A percentile compares a stretch with the other conserved stretches of the same genome.
Evolutionary conservation across 805 yeast genomes (phyloP).

Genomic region (Metschnikowia arizonensis): DNA sequence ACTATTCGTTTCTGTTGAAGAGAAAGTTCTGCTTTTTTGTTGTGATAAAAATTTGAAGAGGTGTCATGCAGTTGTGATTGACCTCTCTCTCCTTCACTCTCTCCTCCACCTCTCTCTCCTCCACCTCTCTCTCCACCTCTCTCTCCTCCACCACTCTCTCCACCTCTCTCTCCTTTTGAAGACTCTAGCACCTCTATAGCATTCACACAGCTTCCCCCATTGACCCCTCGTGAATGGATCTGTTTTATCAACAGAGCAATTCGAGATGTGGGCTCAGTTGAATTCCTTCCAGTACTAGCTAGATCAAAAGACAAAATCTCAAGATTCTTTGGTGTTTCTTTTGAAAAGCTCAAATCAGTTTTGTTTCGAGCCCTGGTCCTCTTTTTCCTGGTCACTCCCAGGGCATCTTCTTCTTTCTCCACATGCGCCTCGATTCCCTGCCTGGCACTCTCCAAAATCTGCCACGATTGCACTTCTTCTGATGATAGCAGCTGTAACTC

Average conservation of each 20-base stretch:
- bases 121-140: too few relatives aligned
- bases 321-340: background rate
- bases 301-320: background rate
- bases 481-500: conserved; percentile 26
- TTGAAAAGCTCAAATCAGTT: too few relatives aligned
- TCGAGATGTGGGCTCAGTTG: conserved; percentile 4
- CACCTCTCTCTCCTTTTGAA: background rate
- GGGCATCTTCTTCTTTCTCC: background rate
- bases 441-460: conserved; percentile 30
- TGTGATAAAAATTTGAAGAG: background rate
- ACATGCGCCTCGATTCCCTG: conserved; percentile 6
- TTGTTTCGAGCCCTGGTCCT: background rate
- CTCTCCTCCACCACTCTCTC: too few relatives aligned
- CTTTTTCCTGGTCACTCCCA: background rate
- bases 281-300: too few relatives aligned
- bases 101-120: too few relatives aligned
- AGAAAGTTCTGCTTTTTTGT: conserved; percentile 18
- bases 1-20: conserved; percentile 50
- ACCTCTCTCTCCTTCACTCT: too few relatives aligned
- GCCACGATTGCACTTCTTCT: conserved; percentile 39
- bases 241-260: conserved; percentile 23
- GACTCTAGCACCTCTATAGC: background rate
- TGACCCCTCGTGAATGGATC: conserved; percentile 10
- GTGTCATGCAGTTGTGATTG: too few relatives aligned
- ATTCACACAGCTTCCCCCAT: background rate